Percentiles rank a stretch among this genome's conserved stretches.
These are phyloP conservation scores for Hypoxylon lienhwacheense DNA, from an alignment of 495 filamentous ascomycete genomes.

Conservation along the genomic window DNA sequence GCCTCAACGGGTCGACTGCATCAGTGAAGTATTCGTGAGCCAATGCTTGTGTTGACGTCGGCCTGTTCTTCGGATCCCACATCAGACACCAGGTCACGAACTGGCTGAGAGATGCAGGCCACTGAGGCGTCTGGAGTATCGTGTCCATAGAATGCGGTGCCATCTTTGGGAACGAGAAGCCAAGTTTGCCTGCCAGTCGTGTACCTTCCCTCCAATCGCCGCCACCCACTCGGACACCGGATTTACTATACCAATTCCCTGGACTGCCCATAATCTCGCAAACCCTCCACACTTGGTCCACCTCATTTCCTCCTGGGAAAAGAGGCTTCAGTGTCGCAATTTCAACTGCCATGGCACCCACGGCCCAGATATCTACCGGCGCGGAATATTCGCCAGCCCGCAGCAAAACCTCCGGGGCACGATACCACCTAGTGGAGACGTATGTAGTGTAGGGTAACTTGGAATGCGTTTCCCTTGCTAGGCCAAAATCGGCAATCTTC, in stretches of 20 bases:
- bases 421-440: slow-evolving; percentile 98
- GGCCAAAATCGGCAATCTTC: slow-evolving; percentile 98
- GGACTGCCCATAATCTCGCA: slow-evolving; percentile 99
- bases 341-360: slow-evolving; percentile 99
- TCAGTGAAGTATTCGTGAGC: slow-evolving; percentile 96
- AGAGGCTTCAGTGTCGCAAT: slow-evolving; percentile 96
- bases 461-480: slow-evolving; percentile 96
- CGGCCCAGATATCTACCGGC: slow-evolving; percentile 97
- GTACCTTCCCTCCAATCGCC: slow-evolving; percentile 98
- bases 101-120: slow-evolving; percentile 82
- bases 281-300: slow-evolving; percentile 98
- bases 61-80: slow-evolving; percentile 96
- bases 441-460: slow-evolving; percentile 97
- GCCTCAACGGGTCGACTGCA: slow-evolving; percentile 87
- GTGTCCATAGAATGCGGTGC: slow-evolving; percentile 96
- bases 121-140: slow-evolving; percentile 85
- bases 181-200: slow-evolving; percentile 88
- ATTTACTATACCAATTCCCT: slow-evolving; percentile 95
- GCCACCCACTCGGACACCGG: slow-evolving; percentile 82
- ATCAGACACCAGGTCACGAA: slow-evolving; percentile 99
- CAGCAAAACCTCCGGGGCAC: slow-evolving; percentile 92
- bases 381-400: slow-evolving; percentile 96
- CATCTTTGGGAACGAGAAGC: slow-evolving; percentile 99
- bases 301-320: slow-evolving; percentile 97
- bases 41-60: slow-evolving; percentile 91